Conservation (phyloP, 805 yeast genomes). For the Scheffersomyces lignosus region DNA sequence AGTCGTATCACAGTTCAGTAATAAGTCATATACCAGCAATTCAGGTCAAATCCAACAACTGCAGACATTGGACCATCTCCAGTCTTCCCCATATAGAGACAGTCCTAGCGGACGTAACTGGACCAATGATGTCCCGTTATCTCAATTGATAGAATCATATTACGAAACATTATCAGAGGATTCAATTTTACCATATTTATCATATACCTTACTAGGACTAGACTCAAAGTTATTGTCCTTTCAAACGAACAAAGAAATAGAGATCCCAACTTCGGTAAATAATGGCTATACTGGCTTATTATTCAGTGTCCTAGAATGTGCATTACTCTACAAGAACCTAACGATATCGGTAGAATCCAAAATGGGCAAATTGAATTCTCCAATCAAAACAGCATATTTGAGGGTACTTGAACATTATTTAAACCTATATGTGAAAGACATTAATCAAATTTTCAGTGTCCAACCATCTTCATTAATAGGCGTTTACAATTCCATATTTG, state of each 20-base stretch:
- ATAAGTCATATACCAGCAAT: conserved; percentile 1
- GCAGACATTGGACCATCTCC: conserved; percentile 1
- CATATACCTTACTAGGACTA: conserved; percentile 60
- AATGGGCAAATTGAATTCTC: conserved; percentile 37
- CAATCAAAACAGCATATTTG: conserved; percentile 62
- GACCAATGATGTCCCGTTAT: conserved; percentile 5
- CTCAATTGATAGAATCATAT: conserved; percentile 21
- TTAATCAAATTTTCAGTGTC: conserved; percentile 34
- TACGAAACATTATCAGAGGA: conserved; percentile 32
- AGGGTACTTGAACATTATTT: conserved; percentile 47
- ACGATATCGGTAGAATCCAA: conserved; percentile 24
- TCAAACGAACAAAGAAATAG: conserved; percentile 25
- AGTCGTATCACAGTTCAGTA: conserved; percentile 3
- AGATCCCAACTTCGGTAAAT: conserved; percentile 53
- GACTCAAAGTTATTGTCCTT: conserved; percentile 59
- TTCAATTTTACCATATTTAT: conserved; percentile 26
- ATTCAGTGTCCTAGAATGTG: conserved; percentile 66
- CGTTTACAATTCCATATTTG: conserved; percentile 44
- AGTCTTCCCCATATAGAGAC: conserved; percentile 14
- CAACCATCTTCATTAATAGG: conserved; percentile 29
- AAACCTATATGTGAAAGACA: conserved; percentile 29
- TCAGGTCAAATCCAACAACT: conserved; percentile 1
- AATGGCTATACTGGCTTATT: conserved; percentile 58
- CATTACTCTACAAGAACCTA: conserved; percentile 58
- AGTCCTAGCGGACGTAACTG: conserved; percentile 9